These are phyloP conservation scores for Chenopodium quinoa DNA, from an alignment of 148 eudicot species.

Conservation along the genomic window DNA sequence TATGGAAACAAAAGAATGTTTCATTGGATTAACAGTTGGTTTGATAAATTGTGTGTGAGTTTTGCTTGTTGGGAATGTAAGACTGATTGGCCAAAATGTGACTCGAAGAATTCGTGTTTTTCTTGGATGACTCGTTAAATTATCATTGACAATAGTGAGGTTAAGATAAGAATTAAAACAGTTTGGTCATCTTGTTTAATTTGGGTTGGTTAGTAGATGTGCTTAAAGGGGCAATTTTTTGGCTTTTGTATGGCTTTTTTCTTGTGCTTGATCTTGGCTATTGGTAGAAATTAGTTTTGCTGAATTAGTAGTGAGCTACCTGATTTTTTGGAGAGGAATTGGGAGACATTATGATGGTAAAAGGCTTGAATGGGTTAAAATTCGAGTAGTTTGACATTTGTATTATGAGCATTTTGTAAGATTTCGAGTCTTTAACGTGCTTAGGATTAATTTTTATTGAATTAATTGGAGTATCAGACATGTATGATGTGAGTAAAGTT, in stretches of 20 bases:
- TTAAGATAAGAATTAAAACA: neutral
- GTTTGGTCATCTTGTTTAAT: neutral
- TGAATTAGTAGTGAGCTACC: too few species aligned
- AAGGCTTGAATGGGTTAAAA: neutral
- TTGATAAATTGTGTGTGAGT: neutral
- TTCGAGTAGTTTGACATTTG: neutral
- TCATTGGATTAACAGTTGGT: neutral
- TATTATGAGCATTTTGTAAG: neutral
- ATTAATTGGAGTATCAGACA: neutral
- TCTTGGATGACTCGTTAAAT: neutral
- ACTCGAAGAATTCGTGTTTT: neutral
- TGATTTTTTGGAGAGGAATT: too few species aligned
- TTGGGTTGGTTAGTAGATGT: neutral
- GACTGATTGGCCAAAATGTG: neutral
- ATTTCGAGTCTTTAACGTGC: neutral
- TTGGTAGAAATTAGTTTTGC: too few species aligned
- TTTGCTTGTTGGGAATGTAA: neutral
- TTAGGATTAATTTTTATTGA: neutral
- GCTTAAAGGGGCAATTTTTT: neutral
- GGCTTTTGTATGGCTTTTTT: too few species aligned
- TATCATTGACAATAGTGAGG: neutral
- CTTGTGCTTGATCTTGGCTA: neutral
- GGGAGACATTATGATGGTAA: too few species aligned
- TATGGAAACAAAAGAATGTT: slow-evolving; percentile 4
- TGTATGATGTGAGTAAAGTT: neutral